Conservation (phyloP, 2,329 filamentous ascomycete species). For the Alternaria alternata region DNA sequence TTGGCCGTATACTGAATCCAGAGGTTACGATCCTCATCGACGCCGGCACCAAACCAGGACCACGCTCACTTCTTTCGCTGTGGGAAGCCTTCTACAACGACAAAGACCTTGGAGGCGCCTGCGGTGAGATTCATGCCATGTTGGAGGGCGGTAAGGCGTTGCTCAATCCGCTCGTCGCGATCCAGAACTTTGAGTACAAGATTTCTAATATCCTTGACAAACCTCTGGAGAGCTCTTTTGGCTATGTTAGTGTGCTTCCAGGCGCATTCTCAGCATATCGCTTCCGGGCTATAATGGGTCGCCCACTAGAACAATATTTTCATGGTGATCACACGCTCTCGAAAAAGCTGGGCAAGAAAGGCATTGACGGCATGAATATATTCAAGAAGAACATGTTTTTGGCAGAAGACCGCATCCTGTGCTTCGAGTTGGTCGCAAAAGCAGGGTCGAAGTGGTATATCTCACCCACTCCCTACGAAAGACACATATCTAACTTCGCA, state of each 20-base stretch:
- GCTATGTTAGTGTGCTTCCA: constrained; percentile 96
- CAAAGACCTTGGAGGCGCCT: constrained; percentile 97
- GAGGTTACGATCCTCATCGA: constrained; percentile 96
- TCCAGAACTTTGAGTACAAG: constrained; percentile 99
- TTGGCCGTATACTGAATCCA: constrained; percentile 94
- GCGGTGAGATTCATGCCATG: constrained; percentile 99
- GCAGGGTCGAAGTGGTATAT: constrained; percentile 99
- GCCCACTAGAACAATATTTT: constrained; percentile 98
- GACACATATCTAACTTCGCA: background rate
- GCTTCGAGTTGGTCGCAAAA: constrained; percentile 98
- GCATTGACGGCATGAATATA: constrained; percentile 99
- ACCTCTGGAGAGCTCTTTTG: constrained; percentile 94
- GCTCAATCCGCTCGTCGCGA: constrained; percentile 91
- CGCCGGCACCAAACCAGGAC: constrained; percentile 94
- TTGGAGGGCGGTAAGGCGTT: constrained; percentile 87
- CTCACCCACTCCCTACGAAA: constrained; percentile 56
- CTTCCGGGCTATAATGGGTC: constrained; percentile 97
- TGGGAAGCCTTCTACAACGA: constrained; percentile 99
- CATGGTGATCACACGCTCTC: constrained; percentile 98
- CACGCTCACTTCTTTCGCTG: constrained; percentile 86
- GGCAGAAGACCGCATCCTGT: constrained; percentile 99
- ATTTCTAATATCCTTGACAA: constrained; percentile 99
- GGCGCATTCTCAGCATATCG: constrained; percentile 99
- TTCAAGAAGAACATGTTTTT: constrained; percentile 99
- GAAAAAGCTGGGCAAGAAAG: constrained; percentile 95